A percentile compares a stretch with the other conserved stretches of the same genome.
Conservation (phyloP, 768 basidiomycete species). For the Coprinopsis strossmayeri region DNA sequence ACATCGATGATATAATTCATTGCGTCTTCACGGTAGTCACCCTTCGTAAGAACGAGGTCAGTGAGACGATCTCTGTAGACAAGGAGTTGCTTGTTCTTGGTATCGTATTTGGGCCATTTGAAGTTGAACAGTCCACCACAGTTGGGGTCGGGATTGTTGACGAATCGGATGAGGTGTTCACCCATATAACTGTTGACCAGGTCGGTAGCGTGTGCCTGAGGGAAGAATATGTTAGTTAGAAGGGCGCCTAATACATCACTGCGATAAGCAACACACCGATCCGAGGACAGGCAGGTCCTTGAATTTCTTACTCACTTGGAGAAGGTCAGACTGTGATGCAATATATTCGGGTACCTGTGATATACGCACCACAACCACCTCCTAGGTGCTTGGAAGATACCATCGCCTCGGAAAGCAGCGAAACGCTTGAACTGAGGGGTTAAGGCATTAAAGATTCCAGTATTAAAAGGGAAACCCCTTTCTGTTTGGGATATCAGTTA, state of each 20-base stretch:
- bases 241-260: too few relatives aligned
- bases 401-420: slow-evolving; percentile 45
- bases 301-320: slow-evolving; percentile 36
- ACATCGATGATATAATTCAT: slow-evolving; percentile 28
- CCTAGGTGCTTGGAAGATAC: slow-evolving; percentile 43
- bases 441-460: slow-evolving; percentile 34
- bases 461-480: slow-evolving; percentile 49
- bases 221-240: neutral
- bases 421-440: slow-evolving; percentile 43
- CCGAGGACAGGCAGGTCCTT: slow-evolving; percentile 37
- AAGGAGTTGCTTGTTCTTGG: slow-evolving; percentile 24
- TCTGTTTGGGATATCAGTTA: slow-evolving; percentile 31
- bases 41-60: slow-evolving; percentile 26
- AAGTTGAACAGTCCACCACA: slow-evolving; percentile 6
- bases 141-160: slow-evolving; percentile 22
- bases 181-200: slow-evolving; percentile 31
- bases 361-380: slow-evolving; percentile 31
- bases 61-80: slow-evolving; percentile 31
- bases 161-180: slow-evolving; percentile 39
- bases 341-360: too few relatives aligned
- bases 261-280: slow-evolving; percentile 25
- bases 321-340: neutral
- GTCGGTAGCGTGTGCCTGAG: slow-evolving; percentile 35
- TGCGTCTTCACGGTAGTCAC: slow-evolving; percentile 32
- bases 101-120: slow-evolving; percentile 24